Evolutionary conservation across 805 yeast species (phyloP), one percentile per base, ranked within the genome.

Genomic region (Myxozyma mucilagina): DNA sequence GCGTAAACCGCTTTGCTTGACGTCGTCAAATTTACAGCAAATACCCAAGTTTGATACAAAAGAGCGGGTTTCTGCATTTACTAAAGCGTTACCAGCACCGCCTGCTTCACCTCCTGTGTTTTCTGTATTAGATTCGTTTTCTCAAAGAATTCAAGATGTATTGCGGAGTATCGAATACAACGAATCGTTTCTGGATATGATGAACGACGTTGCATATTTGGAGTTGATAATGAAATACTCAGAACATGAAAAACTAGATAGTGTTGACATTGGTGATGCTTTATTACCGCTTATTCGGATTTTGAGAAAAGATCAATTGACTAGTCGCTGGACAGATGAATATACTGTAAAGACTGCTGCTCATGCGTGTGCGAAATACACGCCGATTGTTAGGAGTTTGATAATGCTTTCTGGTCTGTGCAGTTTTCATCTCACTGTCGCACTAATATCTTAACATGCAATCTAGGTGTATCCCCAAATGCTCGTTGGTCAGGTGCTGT

Each of bases 261-360:
- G 5, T 32, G 5, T 32, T 18, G 53, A 20, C 14, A 13, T 49
- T 35, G 43, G 53, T 16, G 53, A 49, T 36, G 13, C 5, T 5
- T 20, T 39, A 13, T 24, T 52, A 11, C 47, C 47, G 4, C 47
- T 52, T 10, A 39, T 52, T 13, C 47, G 55, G 13, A 20, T 52
- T 20, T 14, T 52, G 3, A 41, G 29, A 16, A 24, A 38, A 14
- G 55, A 52, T 41, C 55, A 52, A 31, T 41, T 52, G 48, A 42
- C 20, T 24, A 41, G 48, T 13, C 48, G 48, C 16, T 52, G 55
- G 55, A 7, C 55, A 5, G 55, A 41, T 32, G 38, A 52, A 29
- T 52, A 52, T 18, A 35, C 36, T 4, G 36, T 52, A 1, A 41
- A 29, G 31, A 24, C 32, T 8, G 55, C 55, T 31, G 38, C 42